Base-by-base conservation (phyloP, 1,284 basidiomycete genomes). In the Sphagnurus paluster region DNA sequence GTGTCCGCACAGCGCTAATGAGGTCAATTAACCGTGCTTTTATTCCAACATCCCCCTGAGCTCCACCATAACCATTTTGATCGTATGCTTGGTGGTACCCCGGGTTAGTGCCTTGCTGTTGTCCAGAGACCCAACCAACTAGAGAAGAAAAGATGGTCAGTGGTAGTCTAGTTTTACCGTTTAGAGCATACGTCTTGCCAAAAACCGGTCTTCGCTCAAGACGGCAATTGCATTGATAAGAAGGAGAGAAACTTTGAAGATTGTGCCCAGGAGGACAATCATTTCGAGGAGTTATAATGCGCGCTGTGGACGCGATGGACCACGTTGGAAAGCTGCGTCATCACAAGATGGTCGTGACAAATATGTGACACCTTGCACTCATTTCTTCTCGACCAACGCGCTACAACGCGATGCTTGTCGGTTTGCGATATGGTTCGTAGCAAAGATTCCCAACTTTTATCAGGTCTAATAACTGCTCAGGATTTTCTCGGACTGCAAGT, bases 191-290 rank as follows among this genome's bases (percentile, higher is more conserved):
- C 96, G 93, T 65, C 88, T 76, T 17, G 93, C 90, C 37, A 98
- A 80, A 67, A 98, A 98, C 1, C 95, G 80, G 59, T 98, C 95
- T 68, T 98, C 95, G 61, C 87, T 97, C 45, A 98, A 76, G 48
- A 98, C 87, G 6, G 95, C 95, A 61, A 98, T 81, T 23, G 93
- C 91, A 66, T 98, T 98, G 55, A 93, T 84, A 63, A 98, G 74
- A 32, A 98, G 82, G 13, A 98, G 70, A 25, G 76, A 67, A 46
- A 87, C 80, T 66, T 90, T 87, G 56, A 91, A 66, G 53, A 90
- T 75, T 11, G 77, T 79, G 36, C 87, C 87, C 42, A 90, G 66
- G 39, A 71, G 66, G 61, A 77, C 71, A 62, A 75, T 77, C 53
- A 55, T 56, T 29, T 36, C 32, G 14, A 13, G 33, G 36, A 42